phyloP scores from a whole-genome alignment of 2,329 filamentous ascomycete genomes.

The Aspergillus sp. region DNA sequence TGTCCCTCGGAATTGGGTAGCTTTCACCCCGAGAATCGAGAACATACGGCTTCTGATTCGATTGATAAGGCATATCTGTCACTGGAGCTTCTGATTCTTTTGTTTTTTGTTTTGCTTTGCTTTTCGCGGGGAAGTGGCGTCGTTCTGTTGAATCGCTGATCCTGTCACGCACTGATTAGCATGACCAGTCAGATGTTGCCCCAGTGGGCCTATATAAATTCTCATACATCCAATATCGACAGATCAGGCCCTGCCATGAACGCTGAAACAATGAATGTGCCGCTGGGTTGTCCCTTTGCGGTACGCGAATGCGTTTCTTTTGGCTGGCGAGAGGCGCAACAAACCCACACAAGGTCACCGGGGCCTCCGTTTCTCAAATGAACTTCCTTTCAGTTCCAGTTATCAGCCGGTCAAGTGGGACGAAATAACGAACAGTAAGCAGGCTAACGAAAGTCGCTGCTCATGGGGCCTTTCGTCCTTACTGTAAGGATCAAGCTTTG shows the following conservation, averaged over 20 bases:
- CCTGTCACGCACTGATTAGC: not conserved
- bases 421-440: not conserved
- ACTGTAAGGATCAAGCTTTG: not conserved
- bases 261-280: not conserved
- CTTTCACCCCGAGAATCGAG: not conserved
- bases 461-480: not conserved
- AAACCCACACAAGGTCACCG: not conserved
- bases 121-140: not conserved
- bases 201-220: slow-evolving; percentile 1
- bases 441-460: not conserved
- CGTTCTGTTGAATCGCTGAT: not conserved
- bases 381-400: no score
- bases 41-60: not conserved
- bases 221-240: slow-evolving; percentile 8
- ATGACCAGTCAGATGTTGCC: slow-evolving; percentile 9
- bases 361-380: no score
- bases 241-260: slow-evolving; percentile 1
- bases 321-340: not conserved
- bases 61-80: not conserved
- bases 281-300: not conserved
- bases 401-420: no score
- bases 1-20: not conserved
- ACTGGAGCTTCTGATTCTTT: not conserved
- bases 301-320: not conserved
- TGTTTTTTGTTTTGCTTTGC: not conserved